These are phyloP conservation scores for Arbutus unedo DNA, from an alignment of 148 eudicot species.

Conservation along the genomic window DNA sequence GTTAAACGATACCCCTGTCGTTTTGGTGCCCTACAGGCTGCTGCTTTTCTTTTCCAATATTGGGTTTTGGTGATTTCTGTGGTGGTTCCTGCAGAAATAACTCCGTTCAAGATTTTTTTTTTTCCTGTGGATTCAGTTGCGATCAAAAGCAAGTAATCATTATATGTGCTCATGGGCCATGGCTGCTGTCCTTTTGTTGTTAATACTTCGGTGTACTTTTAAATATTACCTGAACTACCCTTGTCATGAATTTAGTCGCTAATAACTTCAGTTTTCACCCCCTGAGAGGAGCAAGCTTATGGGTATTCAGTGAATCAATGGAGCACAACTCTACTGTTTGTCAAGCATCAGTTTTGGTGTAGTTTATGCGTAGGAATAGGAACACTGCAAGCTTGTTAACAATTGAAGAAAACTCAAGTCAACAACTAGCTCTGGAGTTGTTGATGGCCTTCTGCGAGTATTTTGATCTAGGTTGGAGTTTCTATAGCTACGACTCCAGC, in stretches of 20 bases:
- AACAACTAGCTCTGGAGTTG: too few relatives aligned
- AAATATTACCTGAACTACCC: not conserved
- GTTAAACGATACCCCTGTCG: not conserved
- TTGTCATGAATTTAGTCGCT: not conserved
- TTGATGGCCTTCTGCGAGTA: too few relatives aligned
- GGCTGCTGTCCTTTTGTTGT: not conserved
- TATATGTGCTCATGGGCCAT: not conserved
- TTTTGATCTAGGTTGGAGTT: too few relatives aligned
- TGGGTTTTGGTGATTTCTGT: not conserved
- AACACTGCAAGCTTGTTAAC: not conserved
- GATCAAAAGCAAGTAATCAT: not conserved
- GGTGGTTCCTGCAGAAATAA: not conserved
- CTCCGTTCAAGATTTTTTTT: not conserved
- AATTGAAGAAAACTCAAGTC: too few relatives aligned
- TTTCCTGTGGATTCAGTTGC: not conserved
- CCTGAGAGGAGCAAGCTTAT: not conserved
- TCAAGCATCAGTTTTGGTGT: not conserved
- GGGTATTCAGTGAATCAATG: not conserved
- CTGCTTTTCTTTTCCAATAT: not conserved
- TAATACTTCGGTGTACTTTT: not conserved
- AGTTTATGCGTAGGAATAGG: not conserved
- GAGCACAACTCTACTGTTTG: not conserved
- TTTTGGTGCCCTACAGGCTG: too few relatives aligned
- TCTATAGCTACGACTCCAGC: too few relatives aligned
- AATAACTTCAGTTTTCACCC: not conserved